These are phyloP conservation scores for Passiflora organensis DNA, from an alignment of 345 rosid genomes.

Conservation along the genomic window DNA sequence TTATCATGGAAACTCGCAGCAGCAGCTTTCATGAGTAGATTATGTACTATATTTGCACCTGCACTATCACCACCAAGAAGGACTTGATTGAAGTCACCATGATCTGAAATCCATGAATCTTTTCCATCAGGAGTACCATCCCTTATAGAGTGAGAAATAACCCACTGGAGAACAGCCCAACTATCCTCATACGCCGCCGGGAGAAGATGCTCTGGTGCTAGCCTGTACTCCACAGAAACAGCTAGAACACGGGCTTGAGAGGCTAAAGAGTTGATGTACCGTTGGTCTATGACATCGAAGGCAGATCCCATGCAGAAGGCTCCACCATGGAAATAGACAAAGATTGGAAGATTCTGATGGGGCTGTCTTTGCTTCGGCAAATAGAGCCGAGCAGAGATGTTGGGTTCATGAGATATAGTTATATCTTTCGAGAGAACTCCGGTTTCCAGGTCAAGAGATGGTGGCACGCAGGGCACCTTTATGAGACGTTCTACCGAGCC, in stretches of 20 bases:
- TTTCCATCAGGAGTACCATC: too few relatives aligned
- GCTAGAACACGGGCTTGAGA: conserved; percentile 24
- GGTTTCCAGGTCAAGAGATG: conserved; percentile 23
- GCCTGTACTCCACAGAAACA: conserved; percentile 41
- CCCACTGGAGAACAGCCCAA: conserved; percentile 29
- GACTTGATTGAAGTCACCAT: too few relatives aligned
- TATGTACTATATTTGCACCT: too few relatives aligned
- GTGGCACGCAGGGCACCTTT: conserved; percentile 19
- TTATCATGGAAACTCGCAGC: too few relatives aligned
- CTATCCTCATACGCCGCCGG: conserved; percentile 37
- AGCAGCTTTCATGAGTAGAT: too few relatives aligned
- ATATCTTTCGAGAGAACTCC: conserved; percentile 35
- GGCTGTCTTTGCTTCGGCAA: conserved; percentile 25
- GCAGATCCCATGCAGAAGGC: conserved; percentile 41
- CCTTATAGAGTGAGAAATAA: too few relatives aligned
- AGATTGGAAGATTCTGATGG: conserved; percentile 26
- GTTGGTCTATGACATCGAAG: conserved; percentile 17
- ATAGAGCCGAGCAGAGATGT: conserved; percentile 30
- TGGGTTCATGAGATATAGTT: conserved; percentile 19
- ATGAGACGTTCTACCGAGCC: conserved; percentile 30
- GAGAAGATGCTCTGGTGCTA: conserved; percentile 43
- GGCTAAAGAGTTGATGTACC: conserved; percentile 21
- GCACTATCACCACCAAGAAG: too few relatives aligned
- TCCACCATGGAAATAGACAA: conserved; percentile 45
- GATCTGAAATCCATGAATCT: too few relatives aligned